Evolutionary conservation across 768 basidiomycete species (phyloP).

Genomic region (Rhodotorula diobovata): DNA sequence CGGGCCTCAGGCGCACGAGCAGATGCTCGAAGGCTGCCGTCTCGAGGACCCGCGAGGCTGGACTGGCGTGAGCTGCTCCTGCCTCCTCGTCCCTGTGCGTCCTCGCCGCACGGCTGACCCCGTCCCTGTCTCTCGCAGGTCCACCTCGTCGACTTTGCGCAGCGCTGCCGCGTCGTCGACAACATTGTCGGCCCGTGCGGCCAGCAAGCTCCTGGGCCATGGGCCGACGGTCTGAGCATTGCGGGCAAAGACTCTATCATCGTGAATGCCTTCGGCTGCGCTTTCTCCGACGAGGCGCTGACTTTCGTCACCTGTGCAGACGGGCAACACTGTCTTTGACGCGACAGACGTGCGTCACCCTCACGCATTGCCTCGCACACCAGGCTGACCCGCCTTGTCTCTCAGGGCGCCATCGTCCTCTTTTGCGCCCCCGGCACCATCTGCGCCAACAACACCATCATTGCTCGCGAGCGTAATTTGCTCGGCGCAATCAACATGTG

Average conservation of each 20-base stretch:
- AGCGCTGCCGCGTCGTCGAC: constrained; percentile 31
- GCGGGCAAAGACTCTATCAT: constrained; percentile 49
- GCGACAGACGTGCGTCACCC: constrained; percentile 49
- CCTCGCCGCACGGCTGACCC: neutral
- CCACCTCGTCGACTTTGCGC: constrained; percentile 38
- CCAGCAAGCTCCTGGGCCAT: constrained; percentile 48
- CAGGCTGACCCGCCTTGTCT: too few species aligned
- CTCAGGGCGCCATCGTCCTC: constrained; percentile 40
- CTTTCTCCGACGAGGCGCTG: neutral
- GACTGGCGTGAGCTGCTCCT: constrained; percentile 31
- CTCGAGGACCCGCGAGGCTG: constrained; percentile 43
- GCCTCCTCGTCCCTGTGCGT: neutral
- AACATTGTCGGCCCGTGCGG: constrained; percentile 41
- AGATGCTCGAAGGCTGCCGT: constrained; percentile 39
- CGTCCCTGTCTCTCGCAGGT: neutral
- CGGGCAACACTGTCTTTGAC: constrained; percentile 48
- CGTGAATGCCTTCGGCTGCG: constrained; percentile 35
- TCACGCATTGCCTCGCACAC: constrained; percentile 1
- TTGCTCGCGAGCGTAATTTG: constrained; percentile 44
- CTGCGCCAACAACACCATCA: constrained; percentile 48
- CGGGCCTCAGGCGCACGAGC: constrained; percentile 39
- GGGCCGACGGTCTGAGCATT: constrained; percentile 50
- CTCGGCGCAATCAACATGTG: constrained; percentile 49
- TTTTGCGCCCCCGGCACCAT: constrained; percentile 51
- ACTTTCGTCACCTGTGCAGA: neutral